Evolutionary conservation across 2,329 filamentous ascomycete species (phyloP).

Genomic region (Chaetomium olivaceum): DNA sequence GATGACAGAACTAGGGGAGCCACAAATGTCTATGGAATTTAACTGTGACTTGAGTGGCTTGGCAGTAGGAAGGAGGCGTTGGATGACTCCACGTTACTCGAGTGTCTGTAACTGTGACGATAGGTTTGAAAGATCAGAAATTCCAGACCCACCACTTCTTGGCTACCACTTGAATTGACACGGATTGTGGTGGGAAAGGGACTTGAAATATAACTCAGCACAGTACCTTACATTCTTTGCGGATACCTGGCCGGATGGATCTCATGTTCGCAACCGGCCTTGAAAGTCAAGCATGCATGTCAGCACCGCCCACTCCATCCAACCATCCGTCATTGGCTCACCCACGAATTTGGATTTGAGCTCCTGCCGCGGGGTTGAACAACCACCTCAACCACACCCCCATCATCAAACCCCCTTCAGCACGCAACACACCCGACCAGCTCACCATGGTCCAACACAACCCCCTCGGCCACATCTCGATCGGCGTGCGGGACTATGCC

Average conservation of each 20-base stretch:
- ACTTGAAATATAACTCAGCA: no score
- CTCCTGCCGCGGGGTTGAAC: background rate
- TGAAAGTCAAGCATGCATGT: background rate
- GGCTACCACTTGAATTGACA: no score
- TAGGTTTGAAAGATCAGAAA: no score
- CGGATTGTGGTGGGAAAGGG: no score
- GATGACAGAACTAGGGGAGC: no score
- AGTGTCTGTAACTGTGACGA: no score
- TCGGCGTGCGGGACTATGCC: constrained; percentile 30
- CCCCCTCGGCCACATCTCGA: constrained; percentile 32
- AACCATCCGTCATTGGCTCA: background rate
- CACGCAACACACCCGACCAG: background rate
- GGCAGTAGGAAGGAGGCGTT: no score
- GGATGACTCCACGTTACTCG: no score
- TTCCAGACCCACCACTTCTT: no score
- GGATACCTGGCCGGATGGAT: background rate
- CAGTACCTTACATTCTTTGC: no score
- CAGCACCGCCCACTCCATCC: background rate
- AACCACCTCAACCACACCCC: background rate
- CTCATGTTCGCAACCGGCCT: background rate
- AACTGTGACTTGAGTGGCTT: no score
- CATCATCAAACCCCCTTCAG: background rate
- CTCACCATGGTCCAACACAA: constrained; percentile 6
- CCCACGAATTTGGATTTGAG: background rate
- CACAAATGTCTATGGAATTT: no score